Evolutionary conservation across 768 basidiomycete genomes (phyloP), one percentile per base, ranked within the genome.

Genomic region (Stropharia rugosoannulata): DNA sequence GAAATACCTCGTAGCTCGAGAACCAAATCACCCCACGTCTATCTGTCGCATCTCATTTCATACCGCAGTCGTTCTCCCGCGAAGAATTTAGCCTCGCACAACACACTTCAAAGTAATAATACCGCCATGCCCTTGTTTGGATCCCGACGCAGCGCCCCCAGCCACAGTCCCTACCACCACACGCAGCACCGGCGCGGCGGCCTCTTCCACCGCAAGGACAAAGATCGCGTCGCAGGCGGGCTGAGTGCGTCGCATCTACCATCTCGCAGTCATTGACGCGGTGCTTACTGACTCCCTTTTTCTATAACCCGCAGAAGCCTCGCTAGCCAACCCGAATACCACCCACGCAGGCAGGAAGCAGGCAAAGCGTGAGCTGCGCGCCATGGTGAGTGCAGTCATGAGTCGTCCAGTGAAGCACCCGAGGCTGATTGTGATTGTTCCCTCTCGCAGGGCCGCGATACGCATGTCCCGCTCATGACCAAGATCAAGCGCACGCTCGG

Each of bases 401-500:
- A 32, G 19, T 4, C 32, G 4, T 22, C 22, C 18, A 15, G 38
- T 46, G 4, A 22, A 22, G 5, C 5, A n/a, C 15, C 11, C 15
- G 8, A 16, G 16, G 16, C 25, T 19, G 45, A 42, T 51, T 11
- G 5, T 41, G 22, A 18, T 25, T 49, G 41, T 52, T 11, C 29
- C 42, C 13, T 39, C 25, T 42, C 2, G 32, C 61, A 83, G 79
- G 80, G 80, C 48, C 73, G 73, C 39, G 73, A 75, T 15, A 67
- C 77, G 15, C 78, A 80, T 63, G 77, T 82, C 40, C 70, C 80
- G 13, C 63, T 83, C 51, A 74, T 80, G 77, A 80, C 80, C 42
- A 79, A 72, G 63, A 67, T 84, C 60, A 81, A 78, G 61, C 78
- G 77, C 29, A 67, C 77, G 0, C 63, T 84, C n/a, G 82, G 81